Evolutionary conservation across 495 filamentous ascomycete genomes (phyloP), one percentile per base, ranked within the genome.

Genomic region (Sabuloglossum arenarium): DNA sequence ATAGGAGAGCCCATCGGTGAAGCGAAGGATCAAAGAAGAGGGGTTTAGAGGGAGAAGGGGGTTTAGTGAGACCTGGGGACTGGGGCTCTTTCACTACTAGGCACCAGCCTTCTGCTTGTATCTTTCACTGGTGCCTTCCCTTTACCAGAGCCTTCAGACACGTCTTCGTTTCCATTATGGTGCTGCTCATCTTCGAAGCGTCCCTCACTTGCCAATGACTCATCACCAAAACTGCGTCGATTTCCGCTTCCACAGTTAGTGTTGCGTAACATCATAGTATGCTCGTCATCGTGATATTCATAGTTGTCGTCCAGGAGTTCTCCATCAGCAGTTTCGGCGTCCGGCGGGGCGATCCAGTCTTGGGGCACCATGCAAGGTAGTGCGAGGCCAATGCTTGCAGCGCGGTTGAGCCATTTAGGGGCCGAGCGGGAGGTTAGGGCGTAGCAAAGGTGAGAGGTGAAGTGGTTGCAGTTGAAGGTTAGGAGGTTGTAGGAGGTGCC

Each of bases 391-490:
- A 90, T 83, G 56, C 72, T 77, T 2, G 85, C 85, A 0, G 85
- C 85, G n/a, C 85, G 75, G 64, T 89, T 89, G 30, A 90, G 64
- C 76, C 82, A 90, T 1, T 63, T 67, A 0, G 85, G 85, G 0
- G 79, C 83, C 0, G 75, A 68, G 30, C 73, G 69, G 3, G 76
- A 73, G 1, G 81, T 87, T 43, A 89, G 68, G 59, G 73, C 70
- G 60, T 78, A 66, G 63, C 80, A 85, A 29, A 89, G 73, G 52
- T 81, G 71, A 27, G 73, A 75, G 10, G 85, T 86, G 66, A 88
- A 88, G 62, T 88, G 85, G 61, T 89, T 88, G 70, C 85, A 90
- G 63, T 90, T 90, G 49, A 77, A 76, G 24, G 79, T 84, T 27
- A 90, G 72, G 6, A 90, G 71, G 60, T 87, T 87, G 65, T 89